Evolutionary conservation across 352 stramenopile genomes (phyloP), one percentile per base, ranked within the genome.

Genomic region (Phytophthora cryptogea): DNA sequence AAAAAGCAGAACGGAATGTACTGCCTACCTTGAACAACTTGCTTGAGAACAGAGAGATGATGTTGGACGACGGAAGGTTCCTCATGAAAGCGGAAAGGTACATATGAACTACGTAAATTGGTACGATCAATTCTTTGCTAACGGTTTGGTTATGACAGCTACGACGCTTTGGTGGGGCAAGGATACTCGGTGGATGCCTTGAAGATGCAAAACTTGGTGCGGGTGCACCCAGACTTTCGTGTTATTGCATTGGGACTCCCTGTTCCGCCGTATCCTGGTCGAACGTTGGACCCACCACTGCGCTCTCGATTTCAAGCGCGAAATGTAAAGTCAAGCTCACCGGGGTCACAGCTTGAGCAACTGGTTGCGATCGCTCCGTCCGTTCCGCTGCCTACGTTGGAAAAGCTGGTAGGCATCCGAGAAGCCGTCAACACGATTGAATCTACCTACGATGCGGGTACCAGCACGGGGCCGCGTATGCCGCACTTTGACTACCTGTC

Each of bases 1-100:
- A 99, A 70, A 97, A 97, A 42, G 95, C 95, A 8, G 94, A 98
- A 65, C 72, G 96, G 16, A 99, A 99, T 61, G 96, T 99, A 1
- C 72, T 99, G 28, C 96, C 96, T 0, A 98, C 95, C n/a, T 67
- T 99, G 10, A 99, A 99, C 68, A 99, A 99, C 66, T 62, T 99
- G 30, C 76, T 99, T 7, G 96, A 99, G 68, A 98, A 99, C 67
- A 70, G 96, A 49, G 94, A 98, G 53, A 94, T 99, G 77, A 90
- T 86, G 26, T 70, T 99, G 30, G 96, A 99, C 51, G 95, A 98
- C 68, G 95, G 95, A 4, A 80, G 82, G 6, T 95, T 98, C 41
- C 76, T 99, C 8, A 88, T 98, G 81, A 90, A 91, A 54, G 82
- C 84, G 3, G 83, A 90, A 55, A 93, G 80, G 76, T 86, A 65